Evolutionary conservation across 176 grass and related monocot species (phyloP).

Genomic region (Chloris gayana): DNA sequence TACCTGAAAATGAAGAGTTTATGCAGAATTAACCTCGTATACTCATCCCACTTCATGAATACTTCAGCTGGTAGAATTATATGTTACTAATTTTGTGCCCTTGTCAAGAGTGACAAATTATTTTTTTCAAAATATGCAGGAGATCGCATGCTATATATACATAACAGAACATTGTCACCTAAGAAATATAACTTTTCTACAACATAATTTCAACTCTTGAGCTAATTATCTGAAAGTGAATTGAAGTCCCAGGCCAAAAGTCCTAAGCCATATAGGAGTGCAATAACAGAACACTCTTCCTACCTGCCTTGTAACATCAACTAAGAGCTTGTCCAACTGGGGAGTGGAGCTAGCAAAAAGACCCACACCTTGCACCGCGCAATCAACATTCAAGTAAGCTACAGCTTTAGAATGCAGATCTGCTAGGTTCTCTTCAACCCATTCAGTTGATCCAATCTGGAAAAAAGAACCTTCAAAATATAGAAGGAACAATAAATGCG

Average conservation of each 20-base stretch:
- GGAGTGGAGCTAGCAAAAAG: conserved; percentile 81
- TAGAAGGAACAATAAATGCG: conserved; percentile 2
- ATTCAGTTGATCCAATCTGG: conserved; percentile 86
- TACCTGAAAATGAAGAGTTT: conserved; percentile 55
- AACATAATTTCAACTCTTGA: neutral
- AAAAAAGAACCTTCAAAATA: conserved; percentile 42
- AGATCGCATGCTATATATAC: conserved; percentile 11
- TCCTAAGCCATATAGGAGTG: conserved; percentile 24
- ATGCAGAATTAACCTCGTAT: conserved; percentile 15
- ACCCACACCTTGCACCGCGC: conserved; percentile 89
- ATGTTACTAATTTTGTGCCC: neutral
- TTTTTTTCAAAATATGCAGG: conserved; percentile 20
- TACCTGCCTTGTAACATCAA: conserved; percentile 83
- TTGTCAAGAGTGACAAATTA: neutral
- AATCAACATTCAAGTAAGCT: conserved; percentile 97
- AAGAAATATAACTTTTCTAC: neutral
- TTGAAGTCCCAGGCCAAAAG: conserved; percentile 1
- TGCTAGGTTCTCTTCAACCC: conserved; percentile 91
- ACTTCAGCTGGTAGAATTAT: neutral
- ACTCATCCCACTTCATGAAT: neutral
- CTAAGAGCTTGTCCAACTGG: conserved; percentile 84
- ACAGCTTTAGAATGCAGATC: conserved; percentile 94
- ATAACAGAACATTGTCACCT: neutral
- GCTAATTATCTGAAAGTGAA: conserved; percentile 20
- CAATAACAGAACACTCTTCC: conserved; percentile 5